Evolutionary conservation across 129 eudicot species (phyloP).

Genomic region (Pittosporum tobira): DNA sequence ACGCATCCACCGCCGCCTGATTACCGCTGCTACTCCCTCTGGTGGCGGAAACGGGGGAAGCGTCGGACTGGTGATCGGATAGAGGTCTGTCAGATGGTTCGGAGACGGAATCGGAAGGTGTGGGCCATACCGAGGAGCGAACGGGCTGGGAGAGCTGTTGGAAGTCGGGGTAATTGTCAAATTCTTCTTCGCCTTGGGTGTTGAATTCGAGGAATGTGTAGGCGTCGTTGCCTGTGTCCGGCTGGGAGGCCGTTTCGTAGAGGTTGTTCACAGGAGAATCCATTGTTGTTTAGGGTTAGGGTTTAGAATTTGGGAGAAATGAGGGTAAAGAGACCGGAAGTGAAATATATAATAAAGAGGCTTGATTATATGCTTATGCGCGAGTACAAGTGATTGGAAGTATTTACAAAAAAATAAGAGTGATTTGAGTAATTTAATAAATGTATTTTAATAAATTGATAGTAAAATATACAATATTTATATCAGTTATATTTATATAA

Average conservation of each 20-base stretch:
- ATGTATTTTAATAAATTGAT: too few relatives aligned
- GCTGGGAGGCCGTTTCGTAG: constrained; percentile 91
- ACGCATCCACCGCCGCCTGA: constrained; percentile 55
- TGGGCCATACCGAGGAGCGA: constrained; percentile 61
- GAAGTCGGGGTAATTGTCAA: constrained; percentile 65
- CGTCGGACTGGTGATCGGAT: constrained; percentile 34
- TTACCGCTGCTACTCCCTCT: constrained; percentile 26
- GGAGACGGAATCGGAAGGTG: constrained; percentile 52
- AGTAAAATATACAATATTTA: too few relatives aligned
- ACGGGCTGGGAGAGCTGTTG: constrained; percentile 73
- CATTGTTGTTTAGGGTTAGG: constrained; percentile 28
- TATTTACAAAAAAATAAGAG: too few relatives aligned
- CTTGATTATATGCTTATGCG: too few relatives aligned
- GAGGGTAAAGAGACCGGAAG: background rate
- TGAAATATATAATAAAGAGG: too few relatives aligned
- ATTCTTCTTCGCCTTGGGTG: constrained; percentile 66
- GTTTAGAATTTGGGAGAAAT: constrained; percentile 15
- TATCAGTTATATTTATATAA: too few relatives aligned
- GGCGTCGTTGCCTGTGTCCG: constrained; percentile 83
- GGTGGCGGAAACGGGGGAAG: constrained; percentile 30
- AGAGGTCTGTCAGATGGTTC: constrained; percentile 28
- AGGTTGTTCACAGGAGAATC: constrained; percentile 65
- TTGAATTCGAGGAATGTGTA: constrained; percentile 88
- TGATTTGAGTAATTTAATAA: too few relatives aligned
- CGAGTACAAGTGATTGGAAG: too few relatives aligned